phyloP scores from a whole-genome alignment of 1,284 basidiomycete genomes.

The Termitomyces sp. region DNA sequence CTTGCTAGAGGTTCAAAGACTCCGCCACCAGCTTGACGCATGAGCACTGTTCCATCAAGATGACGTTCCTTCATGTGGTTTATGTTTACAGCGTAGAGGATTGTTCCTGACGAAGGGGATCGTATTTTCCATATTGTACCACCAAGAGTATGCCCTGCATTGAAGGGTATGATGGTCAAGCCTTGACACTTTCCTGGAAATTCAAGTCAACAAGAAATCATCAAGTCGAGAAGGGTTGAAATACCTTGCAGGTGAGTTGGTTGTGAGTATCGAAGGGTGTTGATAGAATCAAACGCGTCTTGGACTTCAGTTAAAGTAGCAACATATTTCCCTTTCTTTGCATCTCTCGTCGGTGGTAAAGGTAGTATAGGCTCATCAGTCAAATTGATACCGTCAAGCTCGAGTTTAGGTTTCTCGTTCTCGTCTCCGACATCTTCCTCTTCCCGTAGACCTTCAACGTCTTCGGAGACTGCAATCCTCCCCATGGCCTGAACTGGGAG shows the following conservation, averaged over 20 bases:
- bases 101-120: constrained; percentile 92
- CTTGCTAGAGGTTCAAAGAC: constrained; percentile 83
- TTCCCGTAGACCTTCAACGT: constrained; percentile 73
- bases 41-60: constrained; percentile 88
- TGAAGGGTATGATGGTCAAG: constrained; percentile 93
- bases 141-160: constrained; percentile 93
- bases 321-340: constrained; percentile 52
- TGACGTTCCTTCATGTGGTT: constrained; percentile 98
- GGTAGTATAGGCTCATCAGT: constrained; percentile 16
- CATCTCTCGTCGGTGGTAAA: constrained; percentile 20
- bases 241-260: constrained; percentile 92
- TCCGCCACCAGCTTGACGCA: constrained; percentile 67
- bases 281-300: constrained; percentile 90
- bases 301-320: constrained; percentile 84
- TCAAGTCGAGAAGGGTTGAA: constrained; percentile 6
- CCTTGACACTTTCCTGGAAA: constrained; percentile 78
- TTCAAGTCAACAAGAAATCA: constrained; percentile 1
- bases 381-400: constrained; percentile 14
- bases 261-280: constrained; percentile 91
- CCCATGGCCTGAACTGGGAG: constrained; percentile 97
- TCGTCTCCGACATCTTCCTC: constrained; percentile 63
- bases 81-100: constrained; percentile 93
- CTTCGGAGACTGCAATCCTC: constrained; percentile 81
- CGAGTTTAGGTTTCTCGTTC: constrained; percentile 26
- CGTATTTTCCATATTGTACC: constrained; percentile 99